These are phyloP conservation scores for Cordyceps javanica DNA, from an alignment of 2,329 filamentous ascomycete species.

Conservation along the genomic window DNA sequence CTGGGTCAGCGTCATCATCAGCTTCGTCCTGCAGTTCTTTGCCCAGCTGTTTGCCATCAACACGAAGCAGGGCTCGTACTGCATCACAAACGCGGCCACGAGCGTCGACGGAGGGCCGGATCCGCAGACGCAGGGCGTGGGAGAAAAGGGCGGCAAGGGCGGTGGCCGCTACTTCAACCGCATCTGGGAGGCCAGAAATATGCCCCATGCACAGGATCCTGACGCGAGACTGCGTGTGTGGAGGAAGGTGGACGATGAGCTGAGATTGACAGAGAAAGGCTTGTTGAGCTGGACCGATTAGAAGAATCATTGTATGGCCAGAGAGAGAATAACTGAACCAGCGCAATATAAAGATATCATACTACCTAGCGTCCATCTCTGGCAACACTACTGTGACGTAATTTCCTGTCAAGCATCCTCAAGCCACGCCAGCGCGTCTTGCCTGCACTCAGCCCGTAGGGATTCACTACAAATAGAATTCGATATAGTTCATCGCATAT, in stretches of 20 bases:
- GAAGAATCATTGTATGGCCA: neutral
- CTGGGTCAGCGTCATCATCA: neutral
- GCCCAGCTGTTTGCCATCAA: constrained; percentile 4
- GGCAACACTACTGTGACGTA: too few relatives aligned
- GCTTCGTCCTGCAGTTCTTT: constrained; percentile 7
- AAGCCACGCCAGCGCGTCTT: too few relatives aligned
- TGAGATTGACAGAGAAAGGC: constrained; percentile 11
- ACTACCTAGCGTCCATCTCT: too few relatives aligned
- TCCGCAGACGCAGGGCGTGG: constrained; percentile 10
- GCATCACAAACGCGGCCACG: constrained; percentile 12
- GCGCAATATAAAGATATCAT: neutral
- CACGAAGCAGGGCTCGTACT: constrained; percentile 12
- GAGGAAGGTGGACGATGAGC: constrained; percentile 14
- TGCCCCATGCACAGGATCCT: constrained; percentile 9
- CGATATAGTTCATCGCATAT: too few relatives aligned
- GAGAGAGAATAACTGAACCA: too few relatives aligned
- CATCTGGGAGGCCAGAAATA: constrained; percentile 13
- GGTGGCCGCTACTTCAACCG: constrained; percentile 13
- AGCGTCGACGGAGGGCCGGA: constrained; percentile 8
- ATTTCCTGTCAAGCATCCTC: too few relatives aligned
- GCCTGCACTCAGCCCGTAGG: too few relatives aligned
- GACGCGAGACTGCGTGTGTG: constrained; percentile 11
- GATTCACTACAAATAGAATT: too few relatives aligned
- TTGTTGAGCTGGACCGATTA: constrained; percentile 11
- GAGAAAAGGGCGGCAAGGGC: constrained; percentile 4